These are phyloP conservation scores for Zanthoxylum bungeanum DNA, from an alignment of 345 rosid species.

Conservation along the genomic window DNA sequence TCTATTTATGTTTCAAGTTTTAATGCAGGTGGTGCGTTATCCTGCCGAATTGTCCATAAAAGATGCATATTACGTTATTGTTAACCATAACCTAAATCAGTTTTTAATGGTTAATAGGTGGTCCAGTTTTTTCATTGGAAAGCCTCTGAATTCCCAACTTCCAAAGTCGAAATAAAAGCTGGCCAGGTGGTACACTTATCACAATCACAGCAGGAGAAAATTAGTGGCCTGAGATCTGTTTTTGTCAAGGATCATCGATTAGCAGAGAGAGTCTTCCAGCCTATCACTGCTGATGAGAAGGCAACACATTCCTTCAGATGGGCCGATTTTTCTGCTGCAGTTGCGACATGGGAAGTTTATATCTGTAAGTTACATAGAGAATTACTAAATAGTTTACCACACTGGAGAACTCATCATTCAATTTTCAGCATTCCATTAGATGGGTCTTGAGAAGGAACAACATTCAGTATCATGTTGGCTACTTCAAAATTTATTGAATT, in stretches of 20 bases:
- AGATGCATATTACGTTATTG: neutral
- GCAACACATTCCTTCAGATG: slow-evolving; percentile 30
- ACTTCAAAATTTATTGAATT: neutral
- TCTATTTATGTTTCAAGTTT: too few species aligned
- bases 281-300: slow-evolving; percentile 5
- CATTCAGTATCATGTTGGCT: neutral
- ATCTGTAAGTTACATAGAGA: slow-evolving; percentile 35
- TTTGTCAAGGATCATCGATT: slow-evolving; percentile 37
- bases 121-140: slow-evolving; percentile 67
- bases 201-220: slow-evolving; percentile 36
- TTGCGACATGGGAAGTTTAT: slow-evolving; percentile 51
- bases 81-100: neutral
- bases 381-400: slow-evolving; percentile 51
- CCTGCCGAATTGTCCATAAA: neutral
- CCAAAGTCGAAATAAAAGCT: slow-evolving; percentile 4
- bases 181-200: slow-evolving; percentile 32
- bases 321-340: slow-evolving; percentile 35
- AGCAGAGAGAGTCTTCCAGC: slow-evolving; percentile 30
- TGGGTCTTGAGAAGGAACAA: slow-evolving; percentile 10
- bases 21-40: too few species aligned
- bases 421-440: slow-evolving; percentile 27
- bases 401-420: slow-evolving; percentile 53
- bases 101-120: slow-evolving; percentile 36
- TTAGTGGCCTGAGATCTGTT: slow-evolving; percentile 30
- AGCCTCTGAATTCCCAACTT: slow-evolving; percentile 28